These are phyloP conservation scores for Quillaja saponaria DNA, from an alignment of 306 rosid genomes.

Conservation along the genomic window DNA sequence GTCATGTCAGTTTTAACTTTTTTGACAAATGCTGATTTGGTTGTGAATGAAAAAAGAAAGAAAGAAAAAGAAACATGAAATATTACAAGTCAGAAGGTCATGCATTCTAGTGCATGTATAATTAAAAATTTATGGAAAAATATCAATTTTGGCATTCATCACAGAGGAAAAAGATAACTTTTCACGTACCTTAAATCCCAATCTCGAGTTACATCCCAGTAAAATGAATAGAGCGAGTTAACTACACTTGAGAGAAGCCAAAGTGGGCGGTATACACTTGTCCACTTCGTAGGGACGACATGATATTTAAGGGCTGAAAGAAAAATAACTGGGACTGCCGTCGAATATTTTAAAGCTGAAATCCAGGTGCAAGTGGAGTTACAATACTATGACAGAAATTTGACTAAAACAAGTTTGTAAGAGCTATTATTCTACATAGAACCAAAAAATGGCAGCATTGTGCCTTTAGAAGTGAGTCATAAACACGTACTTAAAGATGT, in stretches of 20 bases:
- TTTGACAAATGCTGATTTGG: neutral
- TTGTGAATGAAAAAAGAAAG: neutral
- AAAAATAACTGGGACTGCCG: slow-evolving; percentile 91
- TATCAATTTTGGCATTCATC: neutral
- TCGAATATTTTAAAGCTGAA: slow-evolving; percentile 93
- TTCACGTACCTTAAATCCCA: slow-evolving; percentile 89
- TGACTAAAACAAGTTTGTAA: neutral
- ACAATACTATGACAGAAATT: slow-evolving; percentile 7
- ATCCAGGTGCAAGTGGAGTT: slow-evolving; percentile 41
- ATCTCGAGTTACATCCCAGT: slow-evolving; percentile 98
- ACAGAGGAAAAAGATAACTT: slow-evolving; percentile 17
- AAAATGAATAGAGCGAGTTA: slow-evolving; percentile 93
- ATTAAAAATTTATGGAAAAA: slow-evolving; percentile 4
- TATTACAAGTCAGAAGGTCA: neutral
- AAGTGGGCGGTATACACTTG: slow-evolving; percentile 74
- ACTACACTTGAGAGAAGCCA: slow-evolving; percentile 92
- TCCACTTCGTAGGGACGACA: slow-evolving; percentile 77
- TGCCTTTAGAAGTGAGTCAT: too few relatives aligned
- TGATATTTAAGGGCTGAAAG: slow-evolving; percentile 98
- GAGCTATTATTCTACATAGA: neutral
- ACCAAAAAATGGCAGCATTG: too few relatives aligned
- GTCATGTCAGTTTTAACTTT: neutral
- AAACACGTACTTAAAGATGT: too few relatives aligned
- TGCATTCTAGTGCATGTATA: neutral
- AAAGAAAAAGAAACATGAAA: neutral